These are phyloP conservation scores for Aleurites moluccanus DNA, from an alignment of 441 rosid species.

Conservation along the genomic window DNA sequence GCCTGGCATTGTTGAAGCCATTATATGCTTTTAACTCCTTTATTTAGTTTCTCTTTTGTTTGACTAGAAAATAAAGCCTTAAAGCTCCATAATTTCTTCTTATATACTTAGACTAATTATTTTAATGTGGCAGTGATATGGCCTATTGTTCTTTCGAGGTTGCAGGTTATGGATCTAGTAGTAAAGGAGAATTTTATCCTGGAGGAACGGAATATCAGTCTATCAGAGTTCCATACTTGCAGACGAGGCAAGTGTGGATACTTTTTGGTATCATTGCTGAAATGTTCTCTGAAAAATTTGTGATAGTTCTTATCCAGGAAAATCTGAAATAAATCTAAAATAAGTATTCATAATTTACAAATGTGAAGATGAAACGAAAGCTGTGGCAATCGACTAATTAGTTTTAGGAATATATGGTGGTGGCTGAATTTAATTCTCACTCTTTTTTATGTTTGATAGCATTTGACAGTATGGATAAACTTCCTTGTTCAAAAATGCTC, in stretches of 20 bases:
- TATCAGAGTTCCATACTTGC: conserved; percentile 85
- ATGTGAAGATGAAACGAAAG: too few relatives aligned
- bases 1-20: not conserved
- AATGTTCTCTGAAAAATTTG: not conserved
- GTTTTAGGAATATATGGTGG: too few relatives aligned
- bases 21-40: not conserved
- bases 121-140: conserved; percentile 5
- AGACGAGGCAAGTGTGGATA: conserved; percentile 58
- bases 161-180: conserved; percentile 82
- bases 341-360: too few relatives aligned
- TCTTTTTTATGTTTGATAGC: too few relatives aligned
- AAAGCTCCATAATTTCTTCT: not conserved
- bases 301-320: not conserved
- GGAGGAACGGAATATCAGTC: conserved; percentile 74
- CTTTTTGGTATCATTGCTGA: conserved; percentile 4
- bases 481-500: too few relatives aligned
- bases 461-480: too few relatives aligned
- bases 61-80: not conserved
- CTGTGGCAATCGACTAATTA: too few relatives aligned
- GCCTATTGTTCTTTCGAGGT: conserved; percentile 7
- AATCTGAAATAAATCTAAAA: not conserved
- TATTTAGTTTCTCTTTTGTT: not conserved
- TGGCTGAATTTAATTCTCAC: too few relatives aligned
- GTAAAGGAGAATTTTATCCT: conserved; percentile 59
- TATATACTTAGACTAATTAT: not conserved